Percentiles rank a stretch among this genome's conserved stretches.
These are phyloP conservation scores for Agaricus sinodeliciosus DNA, from an alignment of 768 basidiomycete genomes.

Conservation along the genomic window DNA sequence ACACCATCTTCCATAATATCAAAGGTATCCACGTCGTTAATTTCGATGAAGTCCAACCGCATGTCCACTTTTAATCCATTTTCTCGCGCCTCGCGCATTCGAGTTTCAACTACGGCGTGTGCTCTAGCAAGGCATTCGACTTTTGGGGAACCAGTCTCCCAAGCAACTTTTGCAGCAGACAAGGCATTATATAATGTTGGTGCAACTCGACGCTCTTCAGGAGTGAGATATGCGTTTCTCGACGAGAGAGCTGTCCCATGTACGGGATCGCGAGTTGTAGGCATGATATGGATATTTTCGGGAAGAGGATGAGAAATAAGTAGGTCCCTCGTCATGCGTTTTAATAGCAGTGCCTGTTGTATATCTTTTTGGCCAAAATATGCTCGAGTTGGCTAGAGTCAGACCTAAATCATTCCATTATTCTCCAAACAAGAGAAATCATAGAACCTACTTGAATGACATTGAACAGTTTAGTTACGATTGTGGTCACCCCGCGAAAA, in stretches of 20 bases:
- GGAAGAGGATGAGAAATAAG: constrained; percentile 73
- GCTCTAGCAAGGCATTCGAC: constrained; percentile 42
- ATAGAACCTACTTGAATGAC: constrained; percentile 61
- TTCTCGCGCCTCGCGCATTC: constrained; percentile 21
- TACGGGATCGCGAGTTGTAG: constrained; percentile 64
- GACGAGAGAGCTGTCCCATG: constrained; percentile 84
- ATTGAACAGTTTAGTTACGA: constrained; percentile 94
- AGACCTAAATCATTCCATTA: background rate
- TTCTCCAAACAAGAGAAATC: no score
- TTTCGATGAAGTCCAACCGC: constrained; percentile 77
- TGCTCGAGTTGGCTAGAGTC: constrained; percentile 73
- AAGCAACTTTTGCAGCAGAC: constrained; percentile 44
- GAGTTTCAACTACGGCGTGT: constrained; percentile 29
- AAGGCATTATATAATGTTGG: constrained; percentile 70
- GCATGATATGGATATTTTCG: constrained; percentile 76
- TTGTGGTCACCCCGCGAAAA: constrained; percentile 92
- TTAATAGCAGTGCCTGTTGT: constrained; percentile 86
- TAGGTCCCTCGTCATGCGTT: constrained; percentile 71
- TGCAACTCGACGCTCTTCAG: constrained; percentile 56
- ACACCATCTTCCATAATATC: constrained; percentile 40
- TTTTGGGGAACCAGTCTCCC: constrained; percentile 47
- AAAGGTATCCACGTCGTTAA: constrained; percentile 80
- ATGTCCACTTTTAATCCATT: constrained; percentile 42
- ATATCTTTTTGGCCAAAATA: constrained; percentile 99
- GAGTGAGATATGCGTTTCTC: constrained; percentile 77